Percentiles rank a stretch among this genome's conserved stretches.
Evolutionary conservation across 148 eudicot species (phyloP).

Genomic region (Simmondsia chinensis): DNA sequence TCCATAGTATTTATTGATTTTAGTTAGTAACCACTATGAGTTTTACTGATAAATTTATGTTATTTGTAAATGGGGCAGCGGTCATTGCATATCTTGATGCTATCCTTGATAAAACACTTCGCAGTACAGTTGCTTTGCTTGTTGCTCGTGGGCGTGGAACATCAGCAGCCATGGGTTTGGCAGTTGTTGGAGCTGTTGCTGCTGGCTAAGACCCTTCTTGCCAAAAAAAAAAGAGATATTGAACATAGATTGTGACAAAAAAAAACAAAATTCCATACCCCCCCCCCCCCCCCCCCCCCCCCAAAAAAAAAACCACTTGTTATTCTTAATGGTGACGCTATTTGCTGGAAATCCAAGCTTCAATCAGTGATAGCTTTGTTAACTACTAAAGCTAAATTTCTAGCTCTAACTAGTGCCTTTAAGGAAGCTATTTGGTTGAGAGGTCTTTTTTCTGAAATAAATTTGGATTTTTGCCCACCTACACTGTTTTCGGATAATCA

Average conservation of each 20-base stretch:
- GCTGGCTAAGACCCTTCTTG: slow-evolving; percentile 47
- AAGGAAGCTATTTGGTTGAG: no score
- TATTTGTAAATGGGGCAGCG: slow-evolving; percentile 54
- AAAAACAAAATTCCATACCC: no score
- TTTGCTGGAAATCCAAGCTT: no score
- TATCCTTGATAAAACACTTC: slow-evolving; percentile 79
- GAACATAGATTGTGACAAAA: not conserved
- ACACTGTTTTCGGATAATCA: no score
- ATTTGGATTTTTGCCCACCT: no score
- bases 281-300: no score
- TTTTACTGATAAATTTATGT: not conserved
- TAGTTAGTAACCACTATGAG: not conserved
- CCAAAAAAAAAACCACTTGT: not conserved
- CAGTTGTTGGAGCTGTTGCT: slow-evolving; percentile 91
- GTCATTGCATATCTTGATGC: slow-evolving; percentile 89
- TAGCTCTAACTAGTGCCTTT: no score
- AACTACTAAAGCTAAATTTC: no score
- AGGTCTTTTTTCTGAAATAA: no score
- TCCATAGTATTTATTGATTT: no score
- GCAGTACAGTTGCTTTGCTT: slow-evolving; percentile 85
- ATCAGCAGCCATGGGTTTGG: slow-evolving; percentile 92
- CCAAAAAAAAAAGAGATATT: not conserved
- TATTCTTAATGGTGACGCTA: not conserved
- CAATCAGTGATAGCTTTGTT: no score
- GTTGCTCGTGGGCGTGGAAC: slow-evolving; percentile 98